Evolutionary conservation across 75 land plant species (phyloP), one percentile per base, ranked within the genome.

Genomic region (Picea sitchensis): DNA sequence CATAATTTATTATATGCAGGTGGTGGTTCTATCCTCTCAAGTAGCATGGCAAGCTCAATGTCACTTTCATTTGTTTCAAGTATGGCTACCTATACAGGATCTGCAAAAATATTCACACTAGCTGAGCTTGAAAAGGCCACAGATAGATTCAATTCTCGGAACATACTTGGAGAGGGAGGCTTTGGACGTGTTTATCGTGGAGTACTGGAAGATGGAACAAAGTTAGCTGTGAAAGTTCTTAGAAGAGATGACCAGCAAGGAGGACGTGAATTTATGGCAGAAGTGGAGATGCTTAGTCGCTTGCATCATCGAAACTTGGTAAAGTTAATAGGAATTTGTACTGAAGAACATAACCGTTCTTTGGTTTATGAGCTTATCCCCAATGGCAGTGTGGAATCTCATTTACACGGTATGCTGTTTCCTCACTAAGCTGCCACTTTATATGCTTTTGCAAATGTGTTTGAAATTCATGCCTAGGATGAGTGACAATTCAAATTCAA

Each of bases 361-460:
- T 79, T 96, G 85, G 90, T 96, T 3, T 96, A 94, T 83, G 98
- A 96, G 80, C 93, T 96, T 76, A 91, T 96, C 78, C 85, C 68
- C 5, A 96, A 96, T 89, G 99, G 99, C 73, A 96, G 98, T 81
- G 98, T 96, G 76, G 99, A 96, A 75, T 96, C 99, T 26, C 99
- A 96, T 81, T 89, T 96, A 77, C 99, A 96, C 83, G 99, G 99
- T 96, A 88, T 75, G 59, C 65, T 61, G 9, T 47, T 15, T 51
- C 41, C 57, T 80, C 31, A 54, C 7, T 4, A 18, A 76, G 4
- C 59, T 32, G 11, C 18, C n/a, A 44, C 34, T 75, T 32, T 65
- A 26, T 32, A 17, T 47, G n/a, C 2, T 32, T 65, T 18, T 18
- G 54, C 38, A 32, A 0, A 36, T 30, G 30, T 78, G 21, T 41